Conservation (phyloP, 768 basidiomycete genomes). For the Strobilomyces dryophilus region DNA sequence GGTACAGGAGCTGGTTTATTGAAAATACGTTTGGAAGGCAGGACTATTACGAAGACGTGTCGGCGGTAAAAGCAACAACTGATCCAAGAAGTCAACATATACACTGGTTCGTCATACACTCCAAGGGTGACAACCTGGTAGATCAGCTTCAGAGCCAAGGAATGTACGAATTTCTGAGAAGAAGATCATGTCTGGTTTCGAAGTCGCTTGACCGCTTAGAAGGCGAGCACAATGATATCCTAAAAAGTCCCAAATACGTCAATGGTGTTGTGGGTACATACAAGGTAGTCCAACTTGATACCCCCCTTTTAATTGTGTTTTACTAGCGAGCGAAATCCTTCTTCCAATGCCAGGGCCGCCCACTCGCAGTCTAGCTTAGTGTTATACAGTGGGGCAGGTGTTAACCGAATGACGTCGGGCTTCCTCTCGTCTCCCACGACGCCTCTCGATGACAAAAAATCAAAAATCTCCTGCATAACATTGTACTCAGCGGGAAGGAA, state of each 20-base stretch:
- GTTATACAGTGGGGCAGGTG: conserved; percentile 87
- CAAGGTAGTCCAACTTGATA: conserved; percentile 3
- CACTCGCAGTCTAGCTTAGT: conserved; percentile 71
- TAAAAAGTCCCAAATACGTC: conserved; percentile 40
- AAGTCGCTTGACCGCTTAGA: conserved; percentile 39
- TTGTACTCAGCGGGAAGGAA: conserved; percentile 58
- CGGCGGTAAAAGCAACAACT: conserved; percentile 40
- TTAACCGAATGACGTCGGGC: conserved; percentile 88
- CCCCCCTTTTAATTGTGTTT: conserved; percentile 8
- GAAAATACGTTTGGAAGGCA: conserved; percentile 53
- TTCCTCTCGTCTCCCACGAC: conserved; percentile 90
- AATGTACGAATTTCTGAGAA: conserved; percentile 53
- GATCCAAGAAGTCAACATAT: conserved; percentile 35
- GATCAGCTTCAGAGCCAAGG: conserved; percentile 56
- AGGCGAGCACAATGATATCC: conserved; percentile 53
- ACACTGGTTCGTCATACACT: conserved; percentile 73
- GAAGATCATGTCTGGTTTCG: conserved; percentile 24
- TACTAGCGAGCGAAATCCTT: conserved; percentile 40
- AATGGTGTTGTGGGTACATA: conserved; percentile 4
- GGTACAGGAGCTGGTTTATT: conserved; percentile 70
- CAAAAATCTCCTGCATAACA: conserved; percentile 69
- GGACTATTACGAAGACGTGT: conserved; percentile 46
- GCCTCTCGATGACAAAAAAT: conserved; percentile 58
- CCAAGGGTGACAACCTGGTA: conserved; percentile 64
- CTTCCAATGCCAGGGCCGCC: conserved; percentile 62